Conservation (phyloP, 495 filamentous ascomycete species). For the Annulohypoxylon moriforme region DNA sequence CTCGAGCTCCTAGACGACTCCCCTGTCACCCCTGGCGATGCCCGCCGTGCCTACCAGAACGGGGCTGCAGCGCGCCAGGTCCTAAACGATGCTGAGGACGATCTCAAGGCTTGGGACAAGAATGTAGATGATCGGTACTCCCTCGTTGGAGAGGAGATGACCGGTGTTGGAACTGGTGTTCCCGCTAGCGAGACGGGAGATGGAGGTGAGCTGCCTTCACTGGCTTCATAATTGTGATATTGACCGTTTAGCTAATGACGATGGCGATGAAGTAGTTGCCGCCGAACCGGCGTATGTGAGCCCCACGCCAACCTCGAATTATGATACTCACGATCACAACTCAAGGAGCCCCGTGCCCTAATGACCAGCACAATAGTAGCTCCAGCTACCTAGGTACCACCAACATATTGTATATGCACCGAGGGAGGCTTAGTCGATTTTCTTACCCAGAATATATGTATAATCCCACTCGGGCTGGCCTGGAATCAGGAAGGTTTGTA, state of each 20-base stretch:
- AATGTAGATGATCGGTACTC: conserved; percentile 35
- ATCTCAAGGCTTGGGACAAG: conserved; percentile 81
- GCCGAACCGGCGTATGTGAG: conserved; percentile 21
- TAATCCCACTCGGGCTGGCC: conserved; percentile 2
- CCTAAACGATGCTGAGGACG: conserved; percentile 92
- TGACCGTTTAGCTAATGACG: background rate
- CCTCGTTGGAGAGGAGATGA: conserved; percentile 5
- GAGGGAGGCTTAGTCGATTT: conserved; percentile 3
- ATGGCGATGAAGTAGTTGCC: background rate
- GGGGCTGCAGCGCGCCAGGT: conserved; percentile 76
- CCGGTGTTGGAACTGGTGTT: background rate
- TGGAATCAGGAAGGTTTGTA: conserved; percentile 2
- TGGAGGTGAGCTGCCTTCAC: conserved; percentile 15
- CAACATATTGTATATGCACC: background rate
- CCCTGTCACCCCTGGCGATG: conserved; percentile 87
- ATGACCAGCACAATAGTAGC: background rate
- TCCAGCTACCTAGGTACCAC: background rate
- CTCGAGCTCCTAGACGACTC: conserved; percentile 91
- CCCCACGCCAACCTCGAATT: conserved; percentile 28
- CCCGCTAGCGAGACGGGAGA: background rate
- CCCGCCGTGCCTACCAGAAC: conserved; percentile 71
- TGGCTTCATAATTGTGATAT: background rate
- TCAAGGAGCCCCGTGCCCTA: background rate
- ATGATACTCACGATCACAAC: conserved; percentile 3
- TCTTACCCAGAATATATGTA: conserved; percentile 1